Percentiles rank a stretch among this genome's conserved stretches.
These are phyloP conservation scores for Ambrosia trifida DNA, from an alignment of 129 eudicot genomes.

Conservation along the genomic window DNA sequence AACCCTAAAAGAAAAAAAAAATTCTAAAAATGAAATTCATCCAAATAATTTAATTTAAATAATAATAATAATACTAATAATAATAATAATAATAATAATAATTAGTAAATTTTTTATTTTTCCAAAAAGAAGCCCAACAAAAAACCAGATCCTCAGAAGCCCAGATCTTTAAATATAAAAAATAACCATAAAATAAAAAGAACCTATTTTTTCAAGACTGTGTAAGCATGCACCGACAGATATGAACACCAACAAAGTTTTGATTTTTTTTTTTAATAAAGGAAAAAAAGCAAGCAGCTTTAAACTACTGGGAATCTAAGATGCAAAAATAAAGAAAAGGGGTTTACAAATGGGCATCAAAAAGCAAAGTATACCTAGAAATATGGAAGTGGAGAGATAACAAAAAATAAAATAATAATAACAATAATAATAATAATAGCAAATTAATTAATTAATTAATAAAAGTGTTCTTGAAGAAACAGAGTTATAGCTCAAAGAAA, in stretches of 20 bases:
- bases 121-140: constrained; percentile 16
- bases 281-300: constrained; percentile 58
- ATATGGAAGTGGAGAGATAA: constrained; percentile 3
- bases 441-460: too few relatives aligned
- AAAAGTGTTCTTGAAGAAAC: too few relatives aligned
- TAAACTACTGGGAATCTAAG: constrained; percentile 53
- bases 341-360: constrained; percentile 1
- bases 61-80: not conserved
- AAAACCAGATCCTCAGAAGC: constrained; percentile 39
- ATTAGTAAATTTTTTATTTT: not conserved
- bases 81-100: too few relatives aligned
- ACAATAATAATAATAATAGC: too few relatives aligned
- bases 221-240: constrained; percentile 58
- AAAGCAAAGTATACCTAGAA: constrained; percentile 10
- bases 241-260: constrained; percentile 9
- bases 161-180: constrained; percentile 43
- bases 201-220: not conserved
- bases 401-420: not conserved
- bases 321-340: constrained; percentile 40
- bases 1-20: constrained; percentile 24
- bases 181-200: constrained; percentile 9
- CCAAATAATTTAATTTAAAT: constrained; percentile 12
- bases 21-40: not conserved
- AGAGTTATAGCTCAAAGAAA: not conserved
- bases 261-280: constrained; percentile 1